phyloP scores from a whole-genome alignment of 2,329 filamentous ascomycete species.

The Celoporthe dispersa region DNA sequence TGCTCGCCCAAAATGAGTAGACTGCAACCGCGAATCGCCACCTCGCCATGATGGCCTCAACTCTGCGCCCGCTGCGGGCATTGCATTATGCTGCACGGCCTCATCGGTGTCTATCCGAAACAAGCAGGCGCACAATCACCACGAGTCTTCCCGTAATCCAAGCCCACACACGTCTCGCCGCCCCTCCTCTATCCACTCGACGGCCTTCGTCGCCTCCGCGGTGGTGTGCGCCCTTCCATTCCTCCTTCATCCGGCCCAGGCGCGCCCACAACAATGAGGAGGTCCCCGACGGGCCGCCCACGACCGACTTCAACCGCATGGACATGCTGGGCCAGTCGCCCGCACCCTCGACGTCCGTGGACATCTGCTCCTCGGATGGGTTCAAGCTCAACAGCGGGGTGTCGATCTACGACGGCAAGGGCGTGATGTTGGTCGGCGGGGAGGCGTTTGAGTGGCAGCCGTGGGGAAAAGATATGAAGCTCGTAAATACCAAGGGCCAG shows the following conservation, averaged over 20 bases:
- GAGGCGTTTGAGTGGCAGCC: constrained; percentile 90
- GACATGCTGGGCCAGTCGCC: constrained; percentile 80
- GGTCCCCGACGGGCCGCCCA: constrained; percentile 41
- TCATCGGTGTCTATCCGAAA: constrained; percentile 5
- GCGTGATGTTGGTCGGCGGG: constrained; percentile 79
- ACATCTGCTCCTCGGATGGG: constrained; percentile 79
- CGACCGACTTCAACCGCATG: constrained; percentile 71
- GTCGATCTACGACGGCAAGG: constrained; percentile 69
- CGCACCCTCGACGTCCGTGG: constrained; percentile 79
- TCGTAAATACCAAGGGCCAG: constrained; percentile 79
- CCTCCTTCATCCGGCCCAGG: not conserved
- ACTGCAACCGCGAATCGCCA: not conserved
- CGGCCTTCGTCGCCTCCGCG: constrained; percentile 1
- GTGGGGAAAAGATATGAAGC: constrained; percentile 59
- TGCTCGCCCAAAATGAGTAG: constrained; percentile 23
- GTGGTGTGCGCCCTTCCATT: constrained; percentile 26
- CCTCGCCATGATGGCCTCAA: constrained; percentile 21
- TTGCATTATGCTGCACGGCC: constrained; percentile 11
- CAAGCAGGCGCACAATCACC: constrained; percentile 22
- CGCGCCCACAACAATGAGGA: constrained; percentile 35
- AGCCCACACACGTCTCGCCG: not conserved
- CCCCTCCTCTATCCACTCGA: not conserved
- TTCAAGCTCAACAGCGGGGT: constrained; percentile 86
- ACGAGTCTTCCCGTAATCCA: constrained; percentile 24
- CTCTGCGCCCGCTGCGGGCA: constrained; percentile 12